Conservation (phyloP, 2,329 filamentous ascomycete genomes). For the Fusarium coffeatum region DNA sequence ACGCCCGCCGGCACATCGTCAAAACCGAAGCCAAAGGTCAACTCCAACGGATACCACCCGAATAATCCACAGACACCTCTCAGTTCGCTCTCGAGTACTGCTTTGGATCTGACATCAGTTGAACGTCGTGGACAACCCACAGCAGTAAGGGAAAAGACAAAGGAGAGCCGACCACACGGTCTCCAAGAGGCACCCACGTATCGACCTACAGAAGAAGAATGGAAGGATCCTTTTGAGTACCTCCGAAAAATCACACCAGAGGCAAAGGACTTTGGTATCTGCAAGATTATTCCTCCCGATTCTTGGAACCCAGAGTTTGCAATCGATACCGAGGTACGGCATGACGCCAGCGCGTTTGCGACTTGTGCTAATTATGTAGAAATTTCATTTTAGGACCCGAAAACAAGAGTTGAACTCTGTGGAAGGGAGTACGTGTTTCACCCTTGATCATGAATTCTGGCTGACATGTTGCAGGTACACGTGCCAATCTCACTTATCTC, state of each 20-base stretch:
- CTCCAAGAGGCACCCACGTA: conserved; percentile 92
- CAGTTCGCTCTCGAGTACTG: conserved; percentile 67
- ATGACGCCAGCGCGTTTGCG: conserved; percentile 18
- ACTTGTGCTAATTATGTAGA: conserved; percentile 62
- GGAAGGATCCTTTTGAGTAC: conserved; percentile 92
- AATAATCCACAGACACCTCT: conserved; percentile 63
- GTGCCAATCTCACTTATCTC: conserved; percentile 94
- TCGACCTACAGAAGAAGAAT: conserved; percentile 90
- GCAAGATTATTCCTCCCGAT: conserved; percentile 94
- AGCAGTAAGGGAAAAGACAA: conserved; percentile 79
- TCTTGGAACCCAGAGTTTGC: conserved; percentile 95
- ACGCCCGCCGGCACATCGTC: conserved; percentile 52
- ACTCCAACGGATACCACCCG: conserved; percentile 65
- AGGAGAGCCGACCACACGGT: conserved; percentile 82
- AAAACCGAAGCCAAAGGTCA: conserved; percentile 65
- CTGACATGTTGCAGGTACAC: conserved; percentile 75
- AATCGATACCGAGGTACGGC: conserved; percentile 89
- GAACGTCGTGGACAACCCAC: conserved; percentile 89
- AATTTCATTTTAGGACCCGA: conserved; percentile 95
- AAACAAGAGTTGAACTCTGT: conserved; percentile 98
- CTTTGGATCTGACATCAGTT: conserved; percentile 88
- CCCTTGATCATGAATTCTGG: not conserved
- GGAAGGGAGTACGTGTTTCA: conserved; percentile 83
- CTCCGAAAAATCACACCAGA: conserved; percentile 92
- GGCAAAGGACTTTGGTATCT: conserved; percentile 87